Base-by-base conservation (phyloP, 345 rosid species). In the Hirschfeldia incana region DNA sequence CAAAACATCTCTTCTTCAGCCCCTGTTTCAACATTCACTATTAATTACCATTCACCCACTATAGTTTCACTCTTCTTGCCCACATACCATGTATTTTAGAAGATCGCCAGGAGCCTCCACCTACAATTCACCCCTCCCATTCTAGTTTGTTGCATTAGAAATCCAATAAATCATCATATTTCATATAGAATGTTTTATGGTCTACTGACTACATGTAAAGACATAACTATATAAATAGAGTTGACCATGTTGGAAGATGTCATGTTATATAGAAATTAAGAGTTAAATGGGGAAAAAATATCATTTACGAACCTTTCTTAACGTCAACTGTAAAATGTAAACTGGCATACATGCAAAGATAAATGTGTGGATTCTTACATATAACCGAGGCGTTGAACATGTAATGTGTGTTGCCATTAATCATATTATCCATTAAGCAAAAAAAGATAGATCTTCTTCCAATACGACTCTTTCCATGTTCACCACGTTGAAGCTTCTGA, bases 381-480 rank as follows among this genome's bases (percentile, higher is more conserved):
- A 94, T 82, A 77, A 94, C 92, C 55, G 81, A 82, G 13, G 95
- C 89, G 83, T 80, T 79, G 91, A 94, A 94, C 98, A 94, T 94
- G 74, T 77, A 78, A 67, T 92, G 9, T 92, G 92, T 69, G 95
- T 92, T 4, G 80, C 80, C 46, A 92, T 91, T 61, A 94, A 63
- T 91, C 94, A 69, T 85, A 83, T 73, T 91, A 95, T 34, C 93
- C 92, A 71, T 84, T 88, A 65, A 90, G 92, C 34, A 88, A 37
- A 92, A 76, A 7, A 92, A 74, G 84, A 92, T 89, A 7, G 91
- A 75, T 67, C 92, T 94, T 82, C 98, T 86, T 27, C 98, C 98
- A 53, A 94, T 94, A 4, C 91, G 32, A 29, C 32, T 11, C 99
- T 98, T 77, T 95, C 99, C 99, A 95, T 93, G 85, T 95, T 91